These are phyloP conservation scores for Komagataella pastoris DNA, from an alignment of 805 yeast genomes.

Conservation along the genomic window DNA sequence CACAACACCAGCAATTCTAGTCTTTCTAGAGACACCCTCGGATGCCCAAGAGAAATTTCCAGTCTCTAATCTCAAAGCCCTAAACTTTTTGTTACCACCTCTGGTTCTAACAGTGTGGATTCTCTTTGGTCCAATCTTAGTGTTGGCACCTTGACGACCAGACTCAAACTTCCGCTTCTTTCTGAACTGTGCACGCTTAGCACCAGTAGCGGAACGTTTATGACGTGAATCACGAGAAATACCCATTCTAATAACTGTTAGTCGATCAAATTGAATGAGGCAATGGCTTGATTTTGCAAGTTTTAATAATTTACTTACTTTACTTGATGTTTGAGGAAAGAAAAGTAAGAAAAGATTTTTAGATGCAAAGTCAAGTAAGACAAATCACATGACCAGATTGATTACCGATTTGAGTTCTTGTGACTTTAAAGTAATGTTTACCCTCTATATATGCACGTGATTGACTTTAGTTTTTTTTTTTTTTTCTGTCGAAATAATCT, in stretches of 20 bases:
- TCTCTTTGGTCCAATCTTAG: constrained; percentile 98
- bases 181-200: constrained; percentile 99
- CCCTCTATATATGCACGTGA: neutral
- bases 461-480: neutral
- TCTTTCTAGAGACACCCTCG: constrained; percentile 96
- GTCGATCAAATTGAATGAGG: neutral
- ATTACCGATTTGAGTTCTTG: neutral
- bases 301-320: neutral
- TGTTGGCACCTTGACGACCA: constrained; percentile 99
- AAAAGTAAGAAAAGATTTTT: neutral
- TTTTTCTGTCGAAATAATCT: neutral
- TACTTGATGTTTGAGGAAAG: neutral
- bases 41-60: constrained; percentile 99
- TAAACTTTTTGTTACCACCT: constrained; percentile 99
- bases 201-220: constrained; percentile 99
- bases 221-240: constrained; percentile 99
- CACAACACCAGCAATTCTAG: constrained; percentile 95
- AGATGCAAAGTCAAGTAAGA: neutral
- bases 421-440: neutral
- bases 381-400: neutral
- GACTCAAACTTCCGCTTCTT: constrained; percentile 99
- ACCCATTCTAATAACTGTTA: constrained; percentile 51
- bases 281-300: neutral
- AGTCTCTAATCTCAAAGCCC: constrained; percentile 98
- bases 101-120: constrained; percentile 98